Evolutionary conservation across 2,329 filamentous ascomycete genomes (phyloP).

Genomic region (Xylaria digitata): DNA sequence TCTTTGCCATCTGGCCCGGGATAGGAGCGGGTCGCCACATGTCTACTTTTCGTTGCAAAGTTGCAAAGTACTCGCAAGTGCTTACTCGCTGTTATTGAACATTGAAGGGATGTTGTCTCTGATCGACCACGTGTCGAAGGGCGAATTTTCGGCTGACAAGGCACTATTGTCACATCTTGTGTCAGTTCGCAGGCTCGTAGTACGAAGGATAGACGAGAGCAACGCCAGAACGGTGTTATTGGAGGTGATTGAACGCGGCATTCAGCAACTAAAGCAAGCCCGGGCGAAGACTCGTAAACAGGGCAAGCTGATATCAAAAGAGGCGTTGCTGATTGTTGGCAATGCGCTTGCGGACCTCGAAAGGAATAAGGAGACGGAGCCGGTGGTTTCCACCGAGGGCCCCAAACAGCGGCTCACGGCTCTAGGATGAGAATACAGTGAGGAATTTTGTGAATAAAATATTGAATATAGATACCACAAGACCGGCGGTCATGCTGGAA

Average conservation of each 20-base stretch:
- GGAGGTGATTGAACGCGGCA: slow-evolving; percentile 39
- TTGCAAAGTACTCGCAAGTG: slow-evolving; percentile 42
- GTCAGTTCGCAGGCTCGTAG: slow-evolving; percentile 39
- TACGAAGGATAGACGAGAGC: slow-evolving; percentile 30
- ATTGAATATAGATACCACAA: slow-evolving; percentile 13
- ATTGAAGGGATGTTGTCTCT: slow-evolving; percentile 41
- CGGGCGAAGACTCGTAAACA: slow-evolving; percentile 36
- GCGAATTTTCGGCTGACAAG: slow-evolving; percentile 42
- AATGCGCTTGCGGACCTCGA: slow-evolving; percentile 41
- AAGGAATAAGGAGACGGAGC: neutral
- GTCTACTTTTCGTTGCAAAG: slow-evolving; percentile 47
- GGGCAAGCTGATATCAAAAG: slow-evolving; percentile 40
- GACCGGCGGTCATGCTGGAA: neutral
- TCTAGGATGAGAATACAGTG: neutral
- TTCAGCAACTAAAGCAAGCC: slow-evolving; percentile 21
- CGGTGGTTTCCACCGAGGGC: neutral
- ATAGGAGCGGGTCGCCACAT: slow-evolving; percentile 41
- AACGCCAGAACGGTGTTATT: slow-evolving; percentile 25
- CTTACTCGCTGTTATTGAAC: slow-evolving; percentile 43
- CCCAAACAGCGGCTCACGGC: neutral
- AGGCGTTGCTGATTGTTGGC: slow-evolving; percentile 46
- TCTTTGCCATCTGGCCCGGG: slow-evolving; percentile 47
- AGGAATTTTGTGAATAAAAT: slow-evolving; percentile 7
- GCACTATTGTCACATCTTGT: slow-evolving; percentile 40
- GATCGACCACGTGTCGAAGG: slow-evolving; percentile 40